A percentile compares a stretch with the other conserved stretches of the same genome.
Evolutionary conservation across 139 green algal genomes (phyloP).

Genomic region (Chlamydomonas sphaeroides): DNA sequence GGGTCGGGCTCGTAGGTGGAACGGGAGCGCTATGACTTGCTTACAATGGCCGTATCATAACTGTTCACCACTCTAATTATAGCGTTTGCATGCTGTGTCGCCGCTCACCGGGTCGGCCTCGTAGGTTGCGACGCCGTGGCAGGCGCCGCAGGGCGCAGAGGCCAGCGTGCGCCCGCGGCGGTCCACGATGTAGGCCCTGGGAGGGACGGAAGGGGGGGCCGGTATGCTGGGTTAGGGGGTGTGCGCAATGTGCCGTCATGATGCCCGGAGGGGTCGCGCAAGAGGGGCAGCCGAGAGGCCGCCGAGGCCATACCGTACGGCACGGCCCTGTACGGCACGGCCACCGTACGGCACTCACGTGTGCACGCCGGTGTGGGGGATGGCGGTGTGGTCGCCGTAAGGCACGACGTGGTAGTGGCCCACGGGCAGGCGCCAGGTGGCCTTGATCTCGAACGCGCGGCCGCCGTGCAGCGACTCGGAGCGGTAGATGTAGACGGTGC

Average conservation of each 20-base stretch:
- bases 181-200: not conserved
- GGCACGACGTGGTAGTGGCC: conserved; percentile 19
- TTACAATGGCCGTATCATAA: not conserved
- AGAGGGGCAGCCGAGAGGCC: too few relatives aligned
- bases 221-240: too few relatives aligned
- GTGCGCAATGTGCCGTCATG: too few relatives aligned
- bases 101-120: not conserved
- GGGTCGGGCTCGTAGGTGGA: too few relatives aligned
- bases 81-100: too few relatives aligned
- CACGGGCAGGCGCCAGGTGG: not conserved
- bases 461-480: not conserved
- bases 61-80: not conserved
- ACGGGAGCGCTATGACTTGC: not conserved
- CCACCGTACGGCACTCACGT: too few relatives aligned
- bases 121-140: conserved; percentile 11
- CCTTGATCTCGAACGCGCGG: not conserved
- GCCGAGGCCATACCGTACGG: too few relatives aligned
- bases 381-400: not conserved
- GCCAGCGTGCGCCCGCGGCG: not conserved
- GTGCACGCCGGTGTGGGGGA: not conserved
- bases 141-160: not conserved
- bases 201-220: too few relatives aligned
- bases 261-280: too few relatives aligned
- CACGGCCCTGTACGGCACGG: too few relatives aligned
- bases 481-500: not conserved